These are phyloP conservation scores for Barbarea vulgaris DNA, from an alignment of 345 rosid genomes.

Conservation along the genomic window DNA sequence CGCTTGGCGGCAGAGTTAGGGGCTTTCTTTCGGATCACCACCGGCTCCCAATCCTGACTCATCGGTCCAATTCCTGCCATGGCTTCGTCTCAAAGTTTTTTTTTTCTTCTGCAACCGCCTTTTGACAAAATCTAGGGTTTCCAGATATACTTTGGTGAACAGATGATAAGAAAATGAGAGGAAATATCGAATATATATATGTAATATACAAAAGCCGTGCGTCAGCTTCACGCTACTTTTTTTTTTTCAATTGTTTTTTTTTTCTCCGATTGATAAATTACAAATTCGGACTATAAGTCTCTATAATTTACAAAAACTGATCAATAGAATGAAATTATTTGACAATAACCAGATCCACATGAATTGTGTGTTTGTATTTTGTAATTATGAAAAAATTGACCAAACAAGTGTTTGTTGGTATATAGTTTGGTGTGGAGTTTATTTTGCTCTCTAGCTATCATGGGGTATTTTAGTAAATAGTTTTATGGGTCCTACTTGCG, in stretches of 20 bases:
- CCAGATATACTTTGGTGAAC: background rate
- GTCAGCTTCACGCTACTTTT: conserved; percentile 32
- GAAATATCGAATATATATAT: background rate
- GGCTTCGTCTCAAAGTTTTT: conserved; percentile 8
- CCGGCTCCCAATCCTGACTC: conserved; percentile 89
- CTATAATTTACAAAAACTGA: background rate
- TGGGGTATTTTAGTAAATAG: conserved; percentile 9
- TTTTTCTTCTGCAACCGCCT: background rate
- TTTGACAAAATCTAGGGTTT: conserved; percentile 36
- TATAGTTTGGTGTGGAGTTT: conserved; percentile 6
- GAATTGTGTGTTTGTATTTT: background rate
- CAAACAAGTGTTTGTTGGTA: background rate
- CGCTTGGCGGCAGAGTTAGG: conserved; percentile 69
- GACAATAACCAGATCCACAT: background rate
- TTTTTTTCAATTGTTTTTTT: background rate
- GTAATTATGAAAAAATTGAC: background rate
- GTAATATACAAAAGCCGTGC: conserved; percentile 8
- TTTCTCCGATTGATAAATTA: background rate
- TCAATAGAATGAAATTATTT: background rate
- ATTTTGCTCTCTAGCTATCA: background rate
- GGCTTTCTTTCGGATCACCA: conserved; percentile 74
- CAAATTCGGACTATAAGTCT: background rate
- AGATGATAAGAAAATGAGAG: background rate
- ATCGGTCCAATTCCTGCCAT: conserved; percentile 79
- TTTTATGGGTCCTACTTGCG: background rate